Conservation (phyloP, 2,329 filamentous ascomycete species). For the Chaetomiaceae sp. region DNA sequence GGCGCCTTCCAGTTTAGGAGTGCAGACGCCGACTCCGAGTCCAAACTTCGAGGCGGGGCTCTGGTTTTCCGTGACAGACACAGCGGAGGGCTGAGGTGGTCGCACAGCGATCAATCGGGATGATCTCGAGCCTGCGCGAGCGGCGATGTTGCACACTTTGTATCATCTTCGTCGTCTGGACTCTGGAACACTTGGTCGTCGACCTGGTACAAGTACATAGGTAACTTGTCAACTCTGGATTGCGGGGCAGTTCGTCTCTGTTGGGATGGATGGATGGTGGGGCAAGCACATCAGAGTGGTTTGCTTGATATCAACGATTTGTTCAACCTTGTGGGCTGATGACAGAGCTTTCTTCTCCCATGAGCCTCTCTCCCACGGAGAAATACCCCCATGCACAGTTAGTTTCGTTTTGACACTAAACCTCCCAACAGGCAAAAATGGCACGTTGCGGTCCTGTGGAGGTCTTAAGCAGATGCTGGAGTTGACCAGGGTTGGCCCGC, state of each 20-base stretch:
- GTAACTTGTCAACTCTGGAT: conserved; percentile 1
- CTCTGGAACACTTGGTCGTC: background rate
- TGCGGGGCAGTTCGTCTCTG: conserved; percentile 16
- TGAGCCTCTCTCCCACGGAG: conserved; percentile 10
- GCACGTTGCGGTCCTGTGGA: conserved; percentile 21
- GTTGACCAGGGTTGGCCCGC: conserved; percentile 7
- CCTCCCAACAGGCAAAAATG: conserved; percentile 22
- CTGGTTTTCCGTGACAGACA: too few species aligned
- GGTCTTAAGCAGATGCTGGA: conserved; percentile 10
- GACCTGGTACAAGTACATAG: too few species aligned
- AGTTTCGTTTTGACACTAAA: conserved; percentile 6
- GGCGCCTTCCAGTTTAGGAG: too few species aligned
- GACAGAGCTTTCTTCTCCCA: too few species aligned
- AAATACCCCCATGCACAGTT: conserved; percentile 22
- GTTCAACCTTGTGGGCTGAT: background rate
- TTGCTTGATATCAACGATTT: background rate
- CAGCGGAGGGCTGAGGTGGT: too few species aligned
- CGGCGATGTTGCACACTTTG: conserved; percentile 31
- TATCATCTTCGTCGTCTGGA: conserved; percentile 26
- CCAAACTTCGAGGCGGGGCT: too few species aligned
- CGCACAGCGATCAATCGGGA: background rate
- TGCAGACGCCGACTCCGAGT: too few species aligned
- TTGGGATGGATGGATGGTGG: conserved; percentile 16
- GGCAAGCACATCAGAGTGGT: background rate
- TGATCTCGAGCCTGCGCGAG: background rate